Evolutionary conservation across 345 rosid species (phyloP).

Genomic region (Heritiera littoralis): DNA sequence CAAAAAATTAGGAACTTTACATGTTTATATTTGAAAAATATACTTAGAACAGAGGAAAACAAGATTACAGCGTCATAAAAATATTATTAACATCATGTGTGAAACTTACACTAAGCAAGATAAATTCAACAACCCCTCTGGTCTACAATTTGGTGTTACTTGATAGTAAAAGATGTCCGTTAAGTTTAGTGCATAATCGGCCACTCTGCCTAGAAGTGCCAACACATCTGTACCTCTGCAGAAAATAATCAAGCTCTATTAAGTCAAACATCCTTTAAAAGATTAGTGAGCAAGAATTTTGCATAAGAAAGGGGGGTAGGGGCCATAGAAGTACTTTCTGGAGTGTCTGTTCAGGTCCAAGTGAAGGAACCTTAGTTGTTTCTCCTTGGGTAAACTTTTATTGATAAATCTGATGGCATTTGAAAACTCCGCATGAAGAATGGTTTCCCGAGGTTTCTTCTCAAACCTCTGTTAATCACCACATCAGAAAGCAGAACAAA

Average conservation of each 20-base stretch:
- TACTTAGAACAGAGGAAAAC: neutral
- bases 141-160: slow-evolving; percentile 43
- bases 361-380: slow-evolving; percentile 74
- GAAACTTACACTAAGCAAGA: slow-evolving; percentile 62
- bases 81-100: neutral
- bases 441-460: slow-evolving; percentile 88
- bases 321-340: slow-evolving; percentile 46
- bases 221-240: slow-evolving; percentile 70
- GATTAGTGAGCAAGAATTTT: neutral
- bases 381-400: slow-evolving; percentile 57
- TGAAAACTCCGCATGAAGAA: slow-evolving; percentile 80
- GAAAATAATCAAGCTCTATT: slow-evolving; percentile 25
- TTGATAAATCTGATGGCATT: slow-evolving; percentile 72
- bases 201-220: slow-evolving; percentile 61
- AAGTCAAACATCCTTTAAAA: slow-evolving; percentile 15
- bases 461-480: slow-evolving; percentile 60
- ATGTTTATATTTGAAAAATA: neutral
- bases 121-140: slow-evolving; percentile 39
- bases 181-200: slow-evolving; percentile 65
- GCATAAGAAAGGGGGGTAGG: neutral
- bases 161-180: slow-evolving; percentile 80
- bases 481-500: slow-evolving; percentile 27
- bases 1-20: neutral
- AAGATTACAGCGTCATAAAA: slow-evolving; percentile 17
- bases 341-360: slow-evolving; percentile 84